These are phyloP conservation scores for Juglanconis oblonga DNA, from an alignment of 2,329 filamentous ascomycete genomes.

Conservation along the genomic window DNA sequence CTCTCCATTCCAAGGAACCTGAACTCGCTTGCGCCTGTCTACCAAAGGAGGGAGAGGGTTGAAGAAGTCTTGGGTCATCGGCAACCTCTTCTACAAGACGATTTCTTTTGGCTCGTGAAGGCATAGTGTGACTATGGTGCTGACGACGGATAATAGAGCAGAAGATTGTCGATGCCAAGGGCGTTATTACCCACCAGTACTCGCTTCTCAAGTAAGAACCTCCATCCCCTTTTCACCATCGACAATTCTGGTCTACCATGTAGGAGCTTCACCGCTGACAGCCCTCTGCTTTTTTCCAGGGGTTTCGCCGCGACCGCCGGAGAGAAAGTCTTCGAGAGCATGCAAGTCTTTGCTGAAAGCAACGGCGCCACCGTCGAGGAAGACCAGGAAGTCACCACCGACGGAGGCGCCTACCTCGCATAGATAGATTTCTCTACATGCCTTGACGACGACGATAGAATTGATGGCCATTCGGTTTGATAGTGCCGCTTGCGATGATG, in stretches of 20 bases:
- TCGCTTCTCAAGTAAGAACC: slow-evolving; percentile 59
- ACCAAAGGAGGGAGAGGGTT: background rate
- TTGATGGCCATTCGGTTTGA: background rate
- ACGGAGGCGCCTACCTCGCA: background rate
- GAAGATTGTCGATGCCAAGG: slow-evolving; percentile 66
- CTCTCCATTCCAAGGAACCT: background rate
- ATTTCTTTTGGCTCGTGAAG: background rate
- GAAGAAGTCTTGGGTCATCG: background rate
- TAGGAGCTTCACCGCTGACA: background rate
- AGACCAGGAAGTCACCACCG: slow-evolving; percentile 63
- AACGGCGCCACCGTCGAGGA: slow-evolving; percentile 71
- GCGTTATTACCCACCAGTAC: slow-evolving; percentile 77
- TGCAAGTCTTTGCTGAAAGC: slow-evolving; percentile 59
- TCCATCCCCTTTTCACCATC: background rate
- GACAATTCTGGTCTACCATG: too few relatives aligned
- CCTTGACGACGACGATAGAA: background rate
- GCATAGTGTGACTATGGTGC: background rate
- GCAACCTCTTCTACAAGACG: background rate
- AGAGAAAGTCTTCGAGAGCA: slow-evolving; percentile 62
- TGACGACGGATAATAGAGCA: slow-evolving; percentile 38
- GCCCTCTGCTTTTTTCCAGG: slow-evolving; percentile 39
- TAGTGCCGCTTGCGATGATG: background rate
- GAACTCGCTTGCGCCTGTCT: background rate
- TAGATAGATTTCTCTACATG: slow-evolving; percentile 18
- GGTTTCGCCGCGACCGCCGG: slow-evolving; percentile 76